Evolutionary conservation across 2,329 filamentous ascomycete genomes (phyloP).

Genomic region (Bipolaris bicolor): DNA sequence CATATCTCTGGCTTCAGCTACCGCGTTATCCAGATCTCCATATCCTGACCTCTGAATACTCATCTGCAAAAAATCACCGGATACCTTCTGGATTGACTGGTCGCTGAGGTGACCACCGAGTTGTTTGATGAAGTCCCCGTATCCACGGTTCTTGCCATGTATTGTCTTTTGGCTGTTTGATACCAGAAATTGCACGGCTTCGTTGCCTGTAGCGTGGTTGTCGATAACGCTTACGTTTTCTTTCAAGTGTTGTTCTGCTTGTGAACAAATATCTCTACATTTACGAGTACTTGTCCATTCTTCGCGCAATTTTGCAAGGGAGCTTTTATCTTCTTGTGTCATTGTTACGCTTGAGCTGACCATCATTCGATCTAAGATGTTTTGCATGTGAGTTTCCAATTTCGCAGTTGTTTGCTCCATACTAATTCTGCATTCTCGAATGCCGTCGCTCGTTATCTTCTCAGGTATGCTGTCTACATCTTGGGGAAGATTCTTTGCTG

Average conservation of each 20-base stretch:
- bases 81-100: not conserved
- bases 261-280: not conserved
- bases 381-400: not conserved
- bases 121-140: not conserved
- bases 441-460: not conserved
- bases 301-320: not conserved
- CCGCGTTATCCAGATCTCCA: not conserved
- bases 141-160: constrained; percentile 1
- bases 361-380: not conserved
- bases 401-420: not conserved
- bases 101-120: not conserved
- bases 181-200: constrained; percentile 2
- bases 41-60: not conserved
- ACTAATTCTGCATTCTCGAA: not conserved
- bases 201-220: not conserved
- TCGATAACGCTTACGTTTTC: not conserved
- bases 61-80: constrained; percentile 1
- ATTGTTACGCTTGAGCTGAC: not conserved
- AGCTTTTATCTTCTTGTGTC: not conserved
- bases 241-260: not conserved
- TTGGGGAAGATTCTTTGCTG: not conserved
- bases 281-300: not conserved
- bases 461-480: not conserved
- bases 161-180: not conserved
- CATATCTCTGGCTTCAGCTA: not conserved